Evolutionary conservation across 192 early-diverging fungal genomes (phyloP), one percentile per base, ranked within the genome.

Genomic region (Backusella macrospora): DNA sequence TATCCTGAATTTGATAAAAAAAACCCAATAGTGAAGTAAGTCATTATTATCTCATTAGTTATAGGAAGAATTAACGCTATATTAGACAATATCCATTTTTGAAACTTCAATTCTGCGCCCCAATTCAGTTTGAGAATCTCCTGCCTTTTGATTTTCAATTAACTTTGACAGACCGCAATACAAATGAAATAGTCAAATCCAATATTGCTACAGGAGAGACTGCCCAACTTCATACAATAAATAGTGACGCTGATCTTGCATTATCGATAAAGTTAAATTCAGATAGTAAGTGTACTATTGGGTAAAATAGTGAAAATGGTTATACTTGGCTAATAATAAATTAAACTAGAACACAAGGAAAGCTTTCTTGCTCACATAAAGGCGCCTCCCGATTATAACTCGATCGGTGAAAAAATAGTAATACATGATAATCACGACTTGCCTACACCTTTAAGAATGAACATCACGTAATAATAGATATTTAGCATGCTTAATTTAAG

Each of bases 41-140:
- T 40, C 8, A 26, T 6, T 43, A 26, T 8, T 34, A 38, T 34
- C 16, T 34, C 0, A 26, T 52, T 9, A 21, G 2, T 47, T 65
- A 37, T 6, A 12, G 14, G 6, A 64, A 44, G 26, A 1, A 18
- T 4, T 64, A 21, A 64, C 9, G 10, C 12, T 44, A 16, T 21
- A 47, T 37, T 49, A 76, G 71, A 38, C 62, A 70, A 62, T 90
- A 90, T 43, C 95, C 95, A 62, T 88, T 92, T 65, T 87, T 89
- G 85, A 82, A 76, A 1, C 70, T 90, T 26, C 82, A 80, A 29
- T 78, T 90, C 55, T 80, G 82, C 26, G 78, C 88, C 52, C 89
- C 89, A 29, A 71, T 90, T 44, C 86, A 90, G 78, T 81, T 96
- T 37, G 94, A 94, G 80, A 96, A 96, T 71, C 82, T 94, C 5